Conservation (phyloP, 2,329 filamentous ascomycete genomes). For the Chaetomium strumarium region DNA sequence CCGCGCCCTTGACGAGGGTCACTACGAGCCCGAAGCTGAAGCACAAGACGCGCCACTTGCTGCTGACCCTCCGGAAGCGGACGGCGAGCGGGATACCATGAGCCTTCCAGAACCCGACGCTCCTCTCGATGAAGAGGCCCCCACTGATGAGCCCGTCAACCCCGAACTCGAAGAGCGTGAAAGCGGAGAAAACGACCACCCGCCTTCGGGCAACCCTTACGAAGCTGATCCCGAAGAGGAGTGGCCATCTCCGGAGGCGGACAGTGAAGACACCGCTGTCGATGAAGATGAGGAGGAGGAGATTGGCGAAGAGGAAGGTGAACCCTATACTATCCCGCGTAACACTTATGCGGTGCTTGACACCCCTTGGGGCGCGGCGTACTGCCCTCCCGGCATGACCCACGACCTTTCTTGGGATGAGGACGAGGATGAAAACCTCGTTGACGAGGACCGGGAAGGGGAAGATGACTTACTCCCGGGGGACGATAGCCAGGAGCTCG, state of each 20-base stretch:
- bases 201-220: too few relatives aligned
- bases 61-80: too few relatives aligned
- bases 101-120: too few relatives aligned
- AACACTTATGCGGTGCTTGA: conserved; percentile 16
- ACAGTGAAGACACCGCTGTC: not conserved
- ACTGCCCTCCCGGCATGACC: conserved; percentile 14
- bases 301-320: conserved; percentile 5
- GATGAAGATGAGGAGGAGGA: not conserved
- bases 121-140: too few relatives aligned
- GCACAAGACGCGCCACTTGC: too few relatives aligned
- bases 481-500: too few relatives aligned
- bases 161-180: not conserved
- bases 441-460: not conserved
- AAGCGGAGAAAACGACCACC: not conserved
- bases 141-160: not conserved
- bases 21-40: too few relatives aligned
- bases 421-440: conserved; percentile 1
- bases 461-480: not conserved
- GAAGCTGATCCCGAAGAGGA: too few relatives aligned
- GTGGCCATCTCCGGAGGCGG: too few relatives aligned
- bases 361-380: conserved; percentile 5
- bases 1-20: not conserved
- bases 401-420: conserved; percentile 6
- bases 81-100: too few relatives aligned
- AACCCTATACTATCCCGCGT: conserved; percentile 1